Conservation (phyloP, 78 protist genomes). For the Reticulomyxa filosa region DNA sequence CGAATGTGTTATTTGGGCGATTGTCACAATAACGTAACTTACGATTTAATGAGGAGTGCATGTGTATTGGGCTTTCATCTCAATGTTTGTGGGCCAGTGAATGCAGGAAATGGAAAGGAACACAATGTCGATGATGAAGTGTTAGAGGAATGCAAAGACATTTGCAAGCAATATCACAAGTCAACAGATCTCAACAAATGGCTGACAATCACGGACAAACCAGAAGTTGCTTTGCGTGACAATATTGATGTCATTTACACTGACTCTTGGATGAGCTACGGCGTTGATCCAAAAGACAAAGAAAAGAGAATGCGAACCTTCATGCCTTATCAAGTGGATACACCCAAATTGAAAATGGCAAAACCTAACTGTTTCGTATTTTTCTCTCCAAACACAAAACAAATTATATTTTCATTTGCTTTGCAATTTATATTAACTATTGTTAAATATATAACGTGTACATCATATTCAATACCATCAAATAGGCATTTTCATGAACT, state of each 20-base stretch:
- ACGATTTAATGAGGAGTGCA: slow-evolving; percentile 38
- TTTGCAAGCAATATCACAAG: neutral
- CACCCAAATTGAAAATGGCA: neutral
- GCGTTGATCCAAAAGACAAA: neutral
- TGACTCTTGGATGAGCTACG: slow-evolving; percentile 52
- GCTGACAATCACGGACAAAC: neutral
- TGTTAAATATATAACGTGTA: neutral
- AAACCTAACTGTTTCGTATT: neutral
- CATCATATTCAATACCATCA: neutral
- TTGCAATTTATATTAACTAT: neutral
- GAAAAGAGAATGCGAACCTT: neutral
- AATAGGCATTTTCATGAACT: slow-evolving; percentile 37
- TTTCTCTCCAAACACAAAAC: neutral
- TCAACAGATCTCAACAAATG: neutral
- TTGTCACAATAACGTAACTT: slow-evolving; percentile 38
- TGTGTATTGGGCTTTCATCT: slow-evolving; percentile 23
- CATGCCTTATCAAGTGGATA: slow-evolving; percentile 1
- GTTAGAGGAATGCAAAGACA: too few species aligned
- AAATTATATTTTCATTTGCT: neutral
- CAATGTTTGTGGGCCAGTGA: slow-evolving; percentile 26
- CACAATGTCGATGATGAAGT: too few species aligned
- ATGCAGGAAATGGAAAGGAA: too few species aligned
- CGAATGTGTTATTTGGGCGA: slow-evolving; percentile 1
- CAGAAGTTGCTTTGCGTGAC: neutral
- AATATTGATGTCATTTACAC: slow-evolving; percentile 32